These are phyloP conservation scores for Phaeophleospora eucalypticola DNA, from an alignment of 2,329 filamentous ascomycete genomes.

Conservation along the genomic window DNA sequence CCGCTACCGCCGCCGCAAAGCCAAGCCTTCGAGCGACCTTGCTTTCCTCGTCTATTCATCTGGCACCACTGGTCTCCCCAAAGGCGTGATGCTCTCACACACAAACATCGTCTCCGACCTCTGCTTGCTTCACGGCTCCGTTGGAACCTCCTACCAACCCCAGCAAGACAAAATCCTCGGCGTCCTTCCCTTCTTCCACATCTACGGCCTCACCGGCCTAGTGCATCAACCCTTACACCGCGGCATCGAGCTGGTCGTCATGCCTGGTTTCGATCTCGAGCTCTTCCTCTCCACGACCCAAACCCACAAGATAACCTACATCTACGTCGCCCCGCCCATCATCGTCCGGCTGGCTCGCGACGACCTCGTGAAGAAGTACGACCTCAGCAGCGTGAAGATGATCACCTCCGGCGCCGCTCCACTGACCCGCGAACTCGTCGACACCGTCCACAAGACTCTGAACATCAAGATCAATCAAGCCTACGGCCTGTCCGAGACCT, in stretches of 20 bases:
- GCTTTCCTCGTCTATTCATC: constrained; percentile 85
- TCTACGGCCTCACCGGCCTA: constrained; percentile 74
- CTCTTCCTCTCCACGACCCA: constrained; percentile 74
- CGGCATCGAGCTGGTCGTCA: constrained; percentile 64
- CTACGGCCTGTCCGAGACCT: constrained; percentile 72
- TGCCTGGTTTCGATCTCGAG: constrained; percentile 77
- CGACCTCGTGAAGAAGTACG: constrained; percentile 71
- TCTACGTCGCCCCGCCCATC: constrained; percentile 80
- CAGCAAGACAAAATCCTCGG: constrained; percentile 68
- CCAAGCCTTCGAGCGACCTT: constrained; percentile 63
- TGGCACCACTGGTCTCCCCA: constrained; percentile 85
- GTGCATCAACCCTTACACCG: constrained; percentile 64
- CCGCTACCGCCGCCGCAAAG: constrained; percentile 55
- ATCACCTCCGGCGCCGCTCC: constrained; percentile 88
- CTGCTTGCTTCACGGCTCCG: constrained; percentile 52
- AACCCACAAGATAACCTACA: constrained; percentile 67
- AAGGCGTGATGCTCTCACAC: constrained; percentile 85
- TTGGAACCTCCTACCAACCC: constrained; percentile 39
- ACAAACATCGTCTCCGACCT: constrained; percentile 74
- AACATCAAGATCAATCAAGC: constrained; percentile 82
- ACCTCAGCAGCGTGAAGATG: constrained; percentile 75
- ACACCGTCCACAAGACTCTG: constrained; percentile 68
- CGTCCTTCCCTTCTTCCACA: constrained; percentile 85
- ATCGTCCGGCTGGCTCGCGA: constrained; percentile 76
- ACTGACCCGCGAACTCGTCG: constrained; percentile 72